Evolutionary conservation across 257 asterid genomes (phyloP).

Genomic region (Echium plantagineum): DNA sequence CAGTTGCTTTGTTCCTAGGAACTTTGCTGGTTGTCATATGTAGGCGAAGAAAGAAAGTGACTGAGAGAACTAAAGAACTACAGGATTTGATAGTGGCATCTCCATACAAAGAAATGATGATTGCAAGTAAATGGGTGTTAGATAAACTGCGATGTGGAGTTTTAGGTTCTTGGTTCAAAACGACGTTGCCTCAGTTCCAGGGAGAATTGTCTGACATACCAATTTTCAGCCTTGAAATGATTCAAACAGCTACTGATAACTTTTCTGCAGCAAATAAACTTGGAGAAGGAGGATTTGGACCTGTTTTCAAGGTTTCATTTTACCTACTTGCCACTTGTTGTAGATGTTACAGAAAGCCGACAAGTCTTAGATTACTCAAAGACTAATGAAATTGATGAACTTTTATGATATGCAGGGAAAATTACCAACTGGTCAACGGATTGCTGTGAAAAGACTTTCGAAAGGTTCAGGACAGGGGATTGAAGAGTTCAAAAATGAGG

Average conservation of each 20-base stretch:
- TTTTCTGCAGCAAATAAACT: neutral
- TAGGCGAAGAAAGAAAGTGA: constrained; percentile 9
- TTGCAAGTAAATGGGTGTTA: constrained; percentile 32
- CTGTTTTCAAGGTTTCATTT: neutral
- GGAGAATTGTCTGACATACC: neutral
- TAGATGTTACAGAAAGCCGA: too few species aligned
- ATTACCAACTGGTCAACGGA: constrained; percentile 36
- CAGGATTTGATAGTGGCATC: constrained; percentile 29
- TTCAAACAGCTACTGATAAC: neutral
- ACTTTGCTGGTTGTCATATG: constrained; percentile 11
- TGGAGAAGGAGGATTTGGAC: neutral
- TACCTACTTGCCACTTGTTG: too few species aligned
- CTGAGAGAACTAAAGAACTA: constrained; percentile 8
- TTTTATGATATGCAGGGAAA: constrained; percentile 23
- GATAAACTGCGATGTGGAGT: constrained; percentile 38
- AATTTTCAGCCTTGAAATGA: neutral
- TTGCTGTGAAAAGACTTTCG: constrained; percentile 55
- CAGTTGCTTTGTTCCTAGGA: constrained; percentile 9
- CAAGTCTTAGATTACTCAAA: too few species aligned
- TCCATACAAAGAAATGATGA: constrained; percentile 20
- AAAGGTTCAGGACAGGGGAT: constrained; percentile 49
- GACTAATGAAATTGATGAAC: neutral
- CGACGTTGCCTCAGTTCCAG: constrained; percentile 15
- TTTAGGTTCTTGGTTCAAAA: constrained; percentile 38
- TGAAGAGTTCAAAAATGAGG: constrained; percentile 51